phyloP scores from a whole-genome alignment of 2,329 filamentous ascomycete genomes.

The Talaromyces sp. region DNA sequence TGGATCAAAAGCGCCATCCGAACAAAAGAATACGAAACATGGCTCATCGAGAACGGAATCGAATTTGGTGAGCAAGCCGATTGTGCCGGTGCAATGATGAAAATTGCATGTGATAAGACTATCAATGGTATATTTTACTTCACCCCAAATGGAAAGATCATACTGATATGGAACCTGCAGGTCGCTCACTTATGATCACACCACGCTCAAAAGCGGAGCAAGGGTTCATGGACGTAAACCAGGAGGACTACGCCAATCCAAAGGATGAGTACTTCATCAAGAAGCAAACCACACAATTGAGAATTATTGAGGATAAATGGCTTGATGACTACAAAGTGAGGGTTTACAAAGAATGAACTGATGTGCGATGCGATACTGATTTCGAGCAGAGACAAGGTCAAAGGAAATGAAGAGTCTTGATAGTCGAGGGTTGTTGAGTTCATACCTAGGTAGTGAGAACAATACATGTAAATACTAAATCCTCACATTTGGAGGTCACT shows the following conservation, averaged over 20 bases:
- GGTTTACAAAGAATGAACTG: neutral
- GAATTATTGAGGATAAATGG: constrained; percentile 45
- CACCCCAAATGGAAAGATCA: neutral
- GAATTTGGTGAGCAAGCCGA: constrained; percentile 6
- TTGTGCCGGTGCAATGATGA: constrained; percentile 19
- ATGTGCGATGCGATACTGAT: neutral
- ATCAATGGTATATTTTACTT: constrained; percentile 27
- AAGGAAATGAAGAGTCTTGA: neutral
- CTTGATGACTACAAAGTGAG: constrained; percentile 24
- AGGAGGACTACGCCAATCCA: constrained; percentile 36
- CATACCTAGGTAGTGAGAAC: neutral
- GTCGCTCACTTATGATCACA: constrained; percentile 42
- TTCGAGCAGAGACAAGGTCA: neutral
- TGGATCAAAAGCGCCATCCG: constrained; percentile 28
- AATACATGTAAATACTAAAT: neutral
- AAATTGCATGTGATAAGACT: constrained; percentile 32
- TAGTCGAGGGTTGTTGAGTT: neutral
- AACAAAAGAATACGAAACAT: constrained; percentile 5
- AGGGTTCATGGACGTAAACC: constrained; percentile 41
- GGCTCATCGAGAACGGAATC: neutral
- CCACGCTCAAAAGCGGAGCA: constrained; percentile 38
- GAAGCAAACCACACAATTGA: constrained; percentile 38
- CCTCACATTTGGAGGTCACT: too few species aligned
- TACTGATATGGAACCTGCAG: neutral
- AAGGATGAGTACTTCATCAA: constrained; percentile 38